Evolutionary conservation across 2,329 filamentous ascomycete species (phyloP), one percentile per base, ranked within the genome.

Genomic region (Exophiala xenobiotica): DNA sequence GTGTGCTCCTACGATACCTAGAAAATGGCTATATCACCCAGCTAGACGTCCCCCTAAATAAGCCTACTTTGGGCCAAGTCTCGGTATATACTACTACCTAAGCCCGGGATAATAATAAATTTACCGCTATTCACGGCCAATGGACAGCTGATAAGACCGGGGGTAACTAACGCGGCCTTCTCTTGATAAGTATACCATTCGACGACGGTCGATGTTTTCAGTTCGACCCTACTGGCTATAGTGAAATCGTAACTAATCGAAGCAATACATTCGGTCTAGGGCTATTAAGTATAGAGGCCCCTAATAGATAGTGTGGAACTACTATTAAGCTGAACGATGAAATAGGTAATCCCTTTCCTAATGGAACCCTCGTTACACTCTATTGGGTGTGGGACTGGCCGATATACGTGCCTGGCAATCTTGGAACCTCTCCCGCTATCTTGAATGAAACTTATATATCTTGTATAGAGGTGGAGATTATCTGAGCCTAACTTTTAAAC

Each of bases 111-210:
- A 16, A 42, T 42, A 20, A 42, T 20, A 42, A 42, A 27, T 42
- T 42, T 27, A 42, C 39, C 39, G 39, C 39, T 27, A 42, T 42
- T 24, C 39, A 42, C 18, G 39, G 39, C 24, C 39, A 42, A 27
- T 42, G 39, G 39, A 42, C 39, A 7, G 20, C 22, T 42, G 39
- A 42, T 42, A 27, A 27, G 24, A 42, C 39, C n/a, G 39, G 39
- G 18, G 39, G 39, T 27, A 20, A 42, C 24, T 20, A 42, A 42
- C 39, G 39, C n/a, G 39, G 39, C 20, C n/a, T 42, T 4, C 39
- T 42, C 24, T 27, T 42, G 20, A 42, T 12, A 8, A 23, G 4
- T 8, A 42, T 20, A 23, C 24, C 39, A 42, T 42, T 42, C 39
- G 39, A 42, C 18, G 39, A 42, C 39, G 39, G 39, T 27, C 39